Base-by-base conservation (phyloP, 1,139 yeast species). In the Sugiyamaella castrensis region DNA sequence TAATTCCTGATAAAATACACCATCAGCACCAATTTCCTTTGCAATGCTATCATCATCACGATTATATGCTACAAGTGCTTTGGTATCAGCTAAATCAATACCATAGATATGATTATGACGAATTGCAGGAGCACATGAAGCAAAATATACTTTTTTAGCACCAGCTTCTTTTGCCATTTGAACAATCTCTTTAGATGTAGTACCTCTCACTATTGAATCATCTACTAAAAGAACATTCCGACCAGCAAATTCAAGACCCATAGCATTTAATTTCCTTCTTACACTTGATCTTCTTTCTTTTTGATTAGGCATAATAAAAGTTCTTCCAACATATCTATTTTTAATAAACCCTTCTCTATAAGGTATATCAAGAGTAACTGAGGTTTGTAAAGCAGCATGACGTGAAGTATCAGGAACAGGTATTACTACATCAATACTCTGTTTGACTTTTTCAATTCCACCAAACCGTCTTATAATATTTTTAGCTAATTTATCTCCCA, bases 101-200 rank as follows among this genome's bases (percentile, higher is more conserved):
- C 98, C 98, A 67, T 94, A 94, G 54, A 92, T 88, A 67, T 92
- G 98, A 71, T 92, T 92, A 71, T 76, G 82, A 69, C 98, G 81
- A 64, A 92, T 92, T 28, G 97, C 95, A 32, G 98, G 98, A 26
- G 98, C 96, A 66, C 98, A 94, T 16, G 96, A 87, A 0, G 98
- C 98, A 69, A 94, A 86, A 67, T 81, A 92, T 13, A 92, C 98
- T 58, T 82, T 83, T 53, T 80, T 82, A 37, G 98, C 98, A 49
- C 98, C 98, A 4, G 98, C 96, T 69, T 92, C 98, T 62, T 87
- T 81, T 11, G 98, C 98, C 98, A 92, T 92, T 60, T 83, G 87
- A 29, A 94, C 95, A 60, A 92, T 92, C 71, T 92, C 98, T 68
- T 82, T 86, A 6, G 97, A 89, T 1, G 98, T 92, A 31, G 98